phyloP scores from a whole-genome alignment of 768 basidiomycete genomes.

The Lentinula lateritia region DNA sequence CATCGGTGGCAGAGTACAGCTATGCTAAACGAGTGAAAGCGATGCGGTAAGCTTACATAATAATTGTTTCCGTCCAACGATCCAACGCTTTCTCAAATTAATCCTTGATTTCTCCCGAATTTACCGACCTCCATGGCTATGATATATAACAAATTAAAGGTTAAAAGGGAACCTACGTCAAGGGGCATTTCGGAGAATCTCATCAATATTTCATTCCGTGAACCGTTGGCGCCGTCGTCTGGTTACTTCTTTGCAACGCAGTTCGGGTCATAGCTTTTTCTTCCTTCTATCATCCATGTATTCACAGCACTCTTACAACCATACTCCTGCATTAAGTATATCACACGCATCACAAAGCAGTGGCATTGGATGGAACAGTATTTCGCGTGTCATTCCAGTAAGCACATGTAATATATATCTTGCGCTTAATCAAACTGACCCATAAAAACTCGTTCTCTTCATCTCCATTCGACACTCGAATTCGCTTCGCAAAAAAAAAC shows the following conservation, averaged over 20 bases:
- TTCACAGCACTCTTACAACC: conserved; percentile 1
- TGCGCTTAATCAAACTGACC: neutral
- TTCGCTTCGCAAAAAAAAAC: neutral
- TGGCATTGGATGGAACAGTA: neutral
- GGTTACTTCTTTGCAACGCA: neutral
- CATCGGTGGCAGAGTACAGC: neutral
- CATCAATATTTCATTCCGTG: neutral
- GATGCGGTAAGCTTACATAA: neutral
- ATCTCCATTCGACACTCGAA: neutral
- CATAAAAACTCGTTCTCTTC: neutral
- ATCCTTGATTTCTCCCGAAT: neutral
- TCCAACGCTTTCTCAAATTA: neutral
- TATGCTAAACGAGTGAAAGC: neutral
- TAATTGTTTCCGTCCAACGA: neutral
- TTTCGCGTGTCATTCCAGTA: conserved; percentile 5
- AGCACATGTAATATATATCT: neutral
- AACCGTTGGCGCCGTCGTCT: neutral
- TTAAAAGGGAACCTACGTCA: neutral
- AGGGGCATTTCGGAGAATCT: neutral
- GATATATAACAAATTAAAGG: neutral
- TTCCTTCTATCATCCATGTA: conserved; percentile 1
- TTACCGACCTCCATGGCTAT: neutral
- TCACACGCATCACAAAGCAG: conserved; percentile 1
- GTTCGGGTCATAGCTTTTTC: neutral
- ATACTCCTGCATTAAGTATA: conserved; percentile 5